These are phyloP conservation scores for Tolypocladium nubicola DNA, from an alignment of 2,329 filamentous ascomycete species.

Conservation along the genomic window DNA sequence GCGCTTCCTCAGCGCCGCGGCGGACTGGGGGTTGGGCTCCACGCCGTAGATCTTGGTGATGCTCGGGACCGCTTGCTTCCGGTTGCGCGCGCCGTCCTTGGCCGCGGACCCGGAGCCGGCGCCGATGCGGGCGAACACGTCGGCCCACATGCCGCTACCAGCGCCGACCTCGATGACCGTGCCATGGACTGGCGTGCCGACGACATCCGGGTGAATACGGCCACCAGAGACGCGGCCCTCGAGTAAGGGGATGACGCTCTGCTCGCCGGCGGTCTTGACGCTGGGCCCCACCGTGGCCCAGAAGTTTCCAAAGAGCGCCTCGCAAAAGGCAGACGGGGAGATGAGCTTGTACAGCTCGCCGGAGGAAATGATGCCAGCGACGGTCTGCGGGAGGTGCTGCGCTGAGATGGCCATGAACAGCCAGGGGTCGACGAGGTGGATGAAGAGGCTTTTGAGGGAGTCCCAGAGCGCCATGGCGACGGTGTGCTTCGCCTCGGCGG, in stretches of 20 bases:
- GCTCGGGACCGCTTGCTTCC: slow-evolving; percentile 11
- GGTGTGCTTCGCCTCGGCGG: not conserved
- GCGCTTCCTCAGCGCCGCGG: slow-evolving; percentile 33
- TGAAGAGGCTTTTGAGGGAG: slow-evolving; percentile 14
- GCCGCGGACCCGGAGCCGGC: slow-evolving; percentile 3
- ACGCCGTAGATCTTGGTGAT: slow-evolving; percentile 48
- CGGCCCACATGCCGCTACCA: slow-evolving; percentile 50
- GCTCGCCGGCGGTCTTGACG: slow-evolving; percentile 30
- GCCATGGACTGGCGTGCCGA: slow-evolving; percentile 31
- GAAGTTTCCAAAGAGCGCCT: slow-evolving; percentile 50
- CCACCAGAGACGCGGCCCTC: slow-evolving; percentile 35
- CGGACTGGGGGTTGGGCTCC: slow-evolving; percentile 49
- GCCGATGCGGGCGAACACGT: slow-evolving; percentile 31
- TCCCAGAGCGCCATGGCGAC: slow-evolving; percentile 13
- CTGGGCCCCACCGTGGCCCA: slow-evolving; percentile 45
- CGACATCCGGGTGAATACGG: slow-evolving; percentile 18
- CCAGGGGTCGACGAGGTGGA: slow-evolving; percentile 35
- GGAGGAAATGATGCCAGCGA: slow-evolving; percentile 28
- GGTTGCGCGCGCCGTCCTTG: slow-evolving; percentile 5
- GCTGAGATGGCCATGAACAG: slow-evolving; percentile 39
- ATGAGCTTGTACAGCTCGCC: slow-evolving; percentile 26
- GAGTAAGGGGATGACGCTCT: slow-evolving; percentile 41
- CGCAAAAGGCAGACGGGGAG: slow-evolving; percentile 28
- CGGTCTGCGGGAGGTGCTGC: slow-evolving; percentile 39
- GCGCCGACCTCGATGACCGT: slow-evolving; percentile 53